phyloP scores from a whole-genome alignment of 2,329 filamentous ascomycete species.

The Ascomycota sp. region DNA sequence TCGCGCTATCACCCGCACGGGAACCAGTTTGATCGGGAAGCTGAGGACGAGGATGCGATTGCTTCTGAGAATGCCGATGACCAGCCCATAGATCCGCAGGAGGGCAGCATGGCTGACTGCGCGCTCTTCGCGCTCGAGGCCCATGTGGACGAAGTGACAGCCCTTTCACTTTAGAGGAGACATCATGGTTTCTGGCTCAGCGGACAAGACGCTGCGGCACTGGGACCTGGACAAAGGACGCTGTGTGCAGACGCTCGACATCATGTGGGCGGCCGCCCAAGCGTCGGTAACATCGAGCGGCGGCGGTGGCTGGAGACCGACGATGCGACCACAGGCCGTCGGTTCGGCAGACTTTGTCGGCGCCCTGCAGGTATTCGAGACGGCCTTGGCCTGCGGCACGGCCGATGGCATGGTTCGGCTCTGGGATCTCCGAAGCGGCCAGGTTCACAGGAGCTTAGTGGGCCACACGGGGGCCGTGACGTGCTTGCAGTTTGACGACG shows the following conservation, averaged over 20 bases:
- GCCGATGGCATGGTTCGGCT: slow-evolving; percentile 92
- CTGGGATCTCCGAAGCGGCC: slow-evolving; percentile 90
- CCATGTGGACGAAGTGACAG: slow-evolving; percentile 87
- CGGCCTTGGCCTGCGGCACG: slow-evolving; percentile 85
- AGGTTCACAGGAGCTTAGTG: slow-evolving; percentile 89
- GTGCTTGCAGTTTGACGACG: slow-evolving; percentile 86
- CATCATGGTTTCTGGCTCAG: slow-evolving; percentile 81
- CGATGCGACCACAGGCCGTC: slow-evolving; percentile 32
- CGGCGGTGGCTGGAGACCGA: slow-evolving; percentile 53
- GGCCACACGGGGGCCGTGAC: slow-evolving; percentile 92
- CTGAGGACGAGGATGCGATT: slow-evolving; percentile 45
- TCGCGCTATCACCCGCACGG: slow-evolving; percentile 62
- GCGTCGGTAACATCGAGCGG: slow-evolving; percentile 49
- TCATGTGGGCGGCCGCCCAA: slow-evolving; percentile 93
- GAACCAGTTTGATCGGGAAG: slow-evolving; percentile 36
- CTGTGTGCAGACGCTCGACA: slow-evolving; percentile 90
- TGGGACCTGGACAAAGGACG: slow-evolving; percentile 97
- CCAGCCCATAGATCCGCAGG: slow-evolving; percentile 45
- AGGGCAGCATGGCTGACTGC: slow-evolving; percentile 74
- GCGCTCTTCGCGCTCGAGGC: slow-evolving; percentile 73
- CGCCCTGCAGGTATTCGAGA: slow-evolving; percentile 86
- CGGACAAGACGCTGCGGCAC: slow-evolving; percentile 91
- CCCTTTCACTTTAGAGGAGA: slow-evolving; percentile 82
- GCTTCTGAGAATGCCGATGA: slow-evolving; percentile 55
- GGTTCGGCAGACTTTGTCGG: slow-evolving; percentile 80